Evolutionary conservation across 208 protist species (phyloP).

Genomic region (Crithidia sp.): DNA sequence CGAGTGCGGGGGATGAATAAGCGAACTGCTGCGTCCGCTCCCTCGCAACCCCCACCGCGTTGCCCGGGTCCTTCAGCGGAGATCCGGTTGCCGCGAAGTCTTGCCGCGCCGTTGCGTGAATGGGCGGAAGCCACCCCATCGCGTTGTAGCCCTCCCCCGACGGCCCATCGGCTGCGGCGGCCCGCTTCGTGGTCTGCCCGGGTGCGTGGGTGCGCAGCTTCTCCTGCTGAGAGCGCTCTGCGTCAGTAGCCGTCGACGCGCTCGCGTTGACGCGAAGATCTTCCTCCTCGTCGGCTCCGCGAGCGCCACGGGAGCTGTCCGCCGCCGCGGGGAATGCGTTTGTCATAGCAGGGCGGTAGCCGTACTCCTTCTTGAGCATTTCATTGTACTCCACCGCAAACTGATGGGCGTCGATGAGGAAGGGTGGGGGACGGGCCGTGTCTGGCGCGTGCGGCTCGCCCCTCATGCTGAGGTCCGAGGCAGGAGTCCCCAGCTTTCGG

Average conservation of each 20-base stretch:
- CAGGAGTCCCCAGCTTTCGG: background rate
- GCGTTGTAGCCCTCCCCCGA: background rate
- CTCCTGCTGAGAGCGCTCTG: conserved; percentile 5
- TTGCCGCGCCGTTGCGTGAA: conserved; percentile 10
- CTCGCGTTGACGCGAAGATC: background rate
- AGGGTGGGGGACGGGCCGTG: conserved; percentile 21
- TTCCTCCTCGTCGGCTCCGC: background rate
- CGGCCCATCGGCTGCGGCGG: background rate
- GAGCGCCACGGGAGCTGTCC: conserved; percentile 59
- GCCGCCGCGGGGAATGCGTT: conserved; percentile 30
- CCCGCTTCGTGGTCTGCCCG: conserved; percentile 22
- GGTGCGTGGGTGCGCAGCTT: conserved; percentile 32
- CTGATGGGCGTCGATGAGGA: conserved; percentile 75
- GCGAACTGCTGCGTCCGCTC: background rate
- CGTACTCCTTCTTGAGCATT: conserved; percentile 72
- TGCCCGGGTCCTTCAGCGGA: background rate
- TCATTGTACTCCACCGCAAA: conserved; percentile 83
- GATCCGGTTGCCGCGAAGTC: background rate
- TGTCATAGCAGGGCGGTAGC: conserved; percentile 61
- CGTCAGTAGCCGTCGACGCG: background rate
- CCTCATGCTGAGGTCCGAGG: background rate
- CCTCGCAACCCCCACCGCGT: background rate
- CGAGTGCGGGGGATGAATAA: conserved; percentile 10
- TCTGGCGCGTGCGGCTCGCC: background rate
- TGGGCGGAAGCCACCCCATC: conserved; percentile 7